Base-by-base conservation (phyloP, 345 rosid species). In the Populus ilicifolia region DNA sequence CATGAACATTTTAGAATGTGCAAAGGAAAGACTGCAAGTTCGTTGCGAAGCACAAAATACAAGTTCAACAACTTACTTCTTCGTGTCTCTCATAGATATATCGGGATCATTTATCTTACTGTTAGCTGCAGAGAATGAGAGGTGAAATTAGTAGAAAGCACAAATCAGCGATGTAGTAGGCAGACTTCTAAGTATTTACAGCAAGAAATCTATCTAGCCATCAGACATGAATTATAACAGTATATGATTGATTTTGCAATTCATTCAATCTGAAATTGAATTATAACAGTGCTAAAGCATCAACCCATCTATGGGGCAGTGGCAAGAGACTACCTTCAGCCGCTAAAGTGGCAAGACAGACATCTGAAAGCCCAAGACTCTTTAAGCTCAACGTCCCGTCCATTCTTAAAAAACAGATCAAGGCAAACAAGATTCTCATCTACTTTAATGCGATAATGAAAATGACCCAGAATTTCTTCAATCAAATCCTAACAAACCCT, bases 291-390 rank as follows among this genome's bases (percentile, higher is more conserved):
- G 14, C 6, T 25, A 20, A 35, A 66, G 68, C 29, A 50, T 56
- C 54, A 18, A 67, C 3, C 1, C 14, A 3, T 59, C 20, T 30
- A 62, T 33, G 61, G 56, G 50, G 74, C 8, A 65, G 52, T 30
- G 8, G 56, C 27, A 23, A 43, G 35, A 52, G 68, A 54, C 73
- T 46, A 81, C 84, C 84, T 68, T 65, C 75, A 70, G 87, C 84
- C 70, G 94, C 94, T 89, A 91, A 80, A 78, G 89, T 84, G 77
- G 97, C 97, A 73, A 94, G 97, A 85, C 97, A 90, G 72, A 87
- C 86, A 67, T 90, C 94, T 4, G 97, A 94, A 52, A 93, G 89
- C 69, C 98, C 98, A 48, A 90, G 89, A 54, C 82, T 89, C 88
- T 88, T 89, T 77, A 94, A 79, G 82, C 89, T 89, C 80, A 89